Evolutionary conservation across 208 protist species (phyloP).

Genomic region (Herpetomonas tarakana): DNA sequence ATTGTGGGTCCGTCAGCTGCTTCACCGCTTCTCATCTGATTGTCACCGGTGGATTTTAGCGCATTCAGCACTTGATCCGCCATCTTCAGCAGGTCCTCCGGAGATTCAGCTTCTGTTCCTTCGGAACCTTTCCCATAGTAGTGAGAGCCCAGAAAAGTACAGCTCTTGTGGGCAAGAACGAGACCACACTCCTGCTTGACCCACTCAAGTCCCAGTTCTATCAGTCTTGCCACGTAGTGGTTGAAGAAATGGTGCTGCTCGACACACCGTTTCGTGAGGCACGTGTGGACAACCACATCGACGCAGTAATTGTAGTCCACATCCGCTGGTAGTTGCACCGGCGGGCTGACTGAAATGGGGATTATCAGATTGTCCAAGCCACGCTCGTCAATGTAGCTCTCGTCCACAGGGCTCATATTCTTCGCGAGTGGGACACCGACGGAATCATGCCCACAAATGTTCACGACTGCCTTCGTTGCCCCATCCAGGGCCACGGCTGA

Average conservation of each 20-base stretch:
- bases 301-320: conserved; percentile 38
- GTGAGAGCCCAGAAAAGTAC: conserved; percentile 33
- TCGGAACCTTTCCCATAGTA: conserved; percentile 23
- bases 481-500: conserved; percentile 31
- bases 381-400: conserved; percentile 64
- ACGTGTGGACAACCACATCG: conserved; percentile 80
- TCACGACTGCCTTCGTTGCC: conserved; percentile 55
- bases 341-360: conserved; percentile 73
- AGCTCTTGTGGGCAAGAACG: conserved; percentile 30
- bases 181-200: conserved; percentile 72
- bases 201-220: conserved; percentile 68
- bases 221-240: conserved; percentile 61
- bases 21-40: too few relatives aligned
- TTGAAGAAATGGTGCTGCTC: conserved; percentile 37
- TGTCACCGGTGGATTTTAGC: too few relatives aligned
- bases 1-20: too few relatives aligned
- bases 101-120: not conserved
- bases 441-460: conserved; percentile 73
- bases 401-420: conserved; percentile 58
- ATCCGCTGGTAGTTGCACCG: conserved; percentile 9
- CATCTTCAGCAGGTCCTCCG: conserved; percentile 20
- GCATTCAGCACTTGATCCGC: conserved; percentile 20
- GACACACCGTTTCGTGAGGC: conserved; percentile 46
- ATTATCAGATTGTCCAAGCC: conserved; percentile 87
- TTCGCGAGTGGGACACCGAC: conserved; percentile 65